Percentiles rank a stretch among this genome's conserved stretches.
Conservation (phyloP, 805 yeast genomes). For the Candida maesae region DNA sequence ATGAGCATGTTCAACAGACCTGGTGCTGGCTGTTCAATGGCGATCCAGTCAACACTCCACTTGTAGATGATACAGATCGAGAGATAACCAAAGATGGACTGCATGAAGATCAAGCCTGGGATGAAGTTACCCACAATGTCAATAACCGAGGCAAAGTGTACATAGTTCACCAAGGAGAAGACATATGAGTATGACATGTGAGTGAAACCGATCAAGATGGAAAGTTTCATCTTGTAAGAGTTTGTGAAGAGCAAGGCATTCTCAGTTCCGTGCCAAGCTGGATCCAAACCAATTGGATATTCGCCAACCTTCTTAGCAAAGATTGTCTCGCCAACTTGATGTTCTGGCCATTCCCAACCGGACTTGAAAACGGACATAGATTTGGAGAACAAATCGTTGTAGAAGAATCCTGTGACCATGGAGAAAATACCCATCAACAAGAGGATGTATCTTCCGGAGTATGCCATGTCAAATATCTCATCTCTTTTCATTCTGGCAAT, state of each 20-base stretch:
- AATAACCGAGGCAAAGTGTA: constrained; percentile 61
- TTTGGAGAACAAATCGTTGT: constrained; percentile 90
- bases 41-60: constrained; percentile 93
- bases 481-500: constrained; percentile 71
- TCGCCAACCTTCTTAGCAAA: constrained; percentile 63
- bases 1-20: constrained; percentile 92
- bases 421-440: constrained; percentile 92
- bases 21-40: constrained; percentile 76
- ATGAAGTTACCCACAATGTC: constrained; percentile 91
- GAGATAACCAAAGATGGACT: constrained; percentile 91
- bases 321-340: constrained; percentile 60
- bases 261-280: constrained; percentile 97
- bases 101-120: constrained; percentile 94
- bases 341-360: constrained; percentile 91
- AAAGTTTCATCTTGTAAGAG: constrained; percentile 95
- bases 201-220: constrained; percentile 87
- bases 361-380: constrained; percentile 82
- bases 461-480: constrained; percentile 97
- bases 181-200: constrained; percentile 91
- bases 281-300: constrained; percentile 85
- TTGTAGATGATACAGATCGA: constrained; percentile 84
- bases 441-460: constrained; percentile 84
- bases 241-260: constrained; percentile 86
- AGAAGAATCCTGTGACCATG: constrained; percentile 90
- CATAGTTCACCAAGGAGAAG: constrained; percentile 80